Conservation (phyloP, 495 filamentous ascomycete genomes). For the Terfezia claveryi region DNA sequence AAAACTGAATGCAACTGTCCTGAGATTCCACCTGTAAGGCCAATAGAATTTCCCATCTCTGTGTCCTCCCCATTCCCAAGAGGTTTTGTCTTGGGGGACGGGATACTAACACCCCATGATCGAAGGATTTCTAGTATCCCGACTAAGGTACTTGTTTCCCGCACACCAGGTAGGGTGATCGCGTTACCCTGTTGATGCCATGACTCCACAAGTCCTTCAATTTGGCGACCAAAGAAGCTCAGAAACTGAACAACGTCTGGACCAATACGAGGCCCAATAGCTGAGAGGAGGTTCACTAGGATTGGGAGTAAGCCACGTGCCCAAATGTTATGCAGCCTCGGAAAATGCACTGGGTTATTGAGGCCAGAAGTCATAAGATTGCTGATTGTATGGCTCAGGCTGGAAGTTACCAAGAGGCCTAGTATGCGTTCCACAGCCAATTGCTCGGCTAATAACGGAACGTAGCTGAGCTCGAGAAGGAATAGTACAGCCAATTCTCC, state of each 20-base stretch:
- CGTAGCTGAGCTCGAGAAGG: constrained; percentile 62
- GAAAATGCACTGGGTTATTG: background rate
- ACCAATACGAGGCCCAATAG: constrained; percentile 54
- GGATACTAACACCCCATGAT: constrained; percentile 5
- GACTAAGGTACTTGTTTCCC: background rate
- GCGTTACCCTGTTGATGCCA: background rate
- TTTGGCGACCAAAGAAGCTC: constrained; percentile 12
- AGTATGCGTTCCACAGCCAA: constrained; percentile 70
- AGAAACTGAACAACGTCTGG: constrained; percentile 70
- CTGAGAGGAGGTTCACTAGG: constrained; percentile 68
- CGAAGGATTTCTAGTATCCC: background rate
- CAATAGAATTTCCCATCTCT: constrained; percentile 7
- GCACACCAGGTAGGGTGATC: background rate
- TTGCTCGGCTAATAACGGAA: constrained; percentile 68
- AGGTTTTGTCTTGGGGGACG: constrained; percentile 9
- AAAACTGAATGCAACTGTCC: background rate
- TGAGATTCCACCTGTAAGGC: background rate
- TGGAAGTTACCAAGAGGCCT: constrained; percentile 52
- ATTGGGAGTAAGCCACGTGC: constrained; percentile 65
- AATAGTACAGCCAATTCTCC: constrained; percentile 73
- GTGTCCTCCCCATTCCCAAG: constrained; percentile 10
- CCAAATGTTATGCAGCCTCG: constrained; percentile 66
- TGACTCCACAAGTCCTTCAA: background rate
- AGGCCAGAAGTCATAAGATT: constrained; percentile 41
- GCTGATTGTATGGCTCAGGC: constrained; percentile 45